Conservation (phyloP, 2,329 filamentous ascomycete species). For the Acephala macrosclerotiorum region DNA sequence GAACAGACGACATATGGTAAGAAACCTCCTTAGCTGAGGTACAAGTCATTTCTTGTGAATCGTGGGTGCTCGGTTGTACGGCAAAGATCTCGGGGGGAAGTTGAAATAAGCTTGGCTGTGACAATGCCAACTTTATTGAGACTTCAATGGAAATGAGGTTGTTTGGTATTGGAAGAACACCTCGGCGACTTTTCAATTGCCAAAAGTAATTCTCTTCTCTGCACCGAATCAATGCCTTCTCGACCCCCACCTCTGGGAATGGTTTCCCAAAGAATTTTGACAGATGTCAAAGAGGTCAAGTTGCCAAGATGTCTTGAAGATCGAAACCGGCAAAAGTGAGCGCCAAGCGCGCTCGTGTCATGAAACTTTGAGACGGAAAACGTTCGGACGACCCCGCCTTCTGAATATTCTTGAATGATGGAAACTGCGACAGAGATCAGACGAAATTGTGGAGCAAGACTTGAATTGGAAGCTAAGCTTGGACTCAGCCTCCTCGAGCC, state of each 20-base stretch:
- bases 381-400: background rate
- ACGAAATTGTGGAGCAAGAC: background rate
- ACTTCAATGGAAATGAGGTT: background rate
- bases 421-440: background rate
- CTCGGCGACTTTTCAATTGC: background rate
- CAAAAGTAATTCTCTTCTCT: too few relatives aligned
- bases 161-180: background rate
- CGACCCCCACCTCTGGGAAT: too few relatives aligned
- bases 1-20: background rate
- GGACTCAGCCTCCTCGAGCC: background rate
- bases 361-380: background rate
- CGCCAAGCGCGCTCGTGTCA: background rate
- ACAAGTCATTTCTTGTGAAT: background rate
- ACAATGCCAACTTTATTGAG: slow-evolving; percentile 1
- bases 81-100: background rate
- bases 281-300: too few relatives aligned
- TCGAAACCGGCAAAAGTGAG: background rate
- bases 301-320: background rate
- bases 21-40: slow-evolving; percentile 7
- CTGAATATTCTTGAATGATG: background rate
- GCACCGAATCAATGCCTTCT: too few relatives aligned
- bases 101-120: background rate
- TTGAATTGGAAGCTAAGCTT: background rate
- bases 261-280: background rate
- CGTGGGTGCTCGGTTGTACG: background rate